These are phyloP conservation scores for Thelonectria rubi DNA, from an alignment of 2,329 filamentous ascomycete genomes.

Conservation along the genomic window DNA sequence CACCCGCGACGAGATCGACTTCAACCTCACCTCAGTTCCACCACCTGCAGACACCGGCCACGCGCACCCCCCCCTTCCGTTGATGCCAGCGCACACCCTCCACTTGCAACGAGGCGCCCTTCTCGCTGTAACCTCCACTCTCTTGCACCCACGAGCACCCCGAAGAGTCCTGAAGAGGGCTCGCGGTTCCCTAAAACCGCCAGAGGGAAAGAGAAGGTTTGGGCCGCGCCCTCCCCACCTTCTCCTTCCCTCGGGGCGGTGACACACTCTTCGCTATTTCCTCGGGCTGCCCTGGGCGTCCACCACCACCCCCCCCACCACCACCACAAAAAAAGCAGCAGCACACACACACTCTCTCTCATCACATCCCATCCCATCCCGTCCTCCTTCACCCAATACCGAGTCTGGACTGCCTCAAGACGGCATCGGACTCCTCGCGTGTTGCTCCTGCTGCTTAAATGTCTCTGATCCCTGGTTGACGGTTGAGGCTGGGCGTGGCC, in stretches of 20 bases:
- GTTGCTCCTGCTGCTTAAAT: constrained; percentile 30
- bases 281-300: constrained; percentile 8
- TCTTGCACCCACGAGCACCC: background rate
- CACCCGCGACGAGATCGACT: constrained; percentile 15
- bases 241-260: constrained; percentile 22
- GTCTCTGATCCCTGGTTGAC: constrained; percentile 27
- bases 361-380: constrained; percentile 30
- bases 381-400: constrained; percentile 28
- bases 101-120: constrained; percentile 9
- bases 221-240: constrained; percentile 15
- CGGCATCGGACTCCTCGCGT: constrained; percentile 28
- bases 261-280: constrained; percentile 33
- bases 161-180: constrained; percentile 12
- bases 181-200: constrained; percentile 13
- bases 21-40: background rate
- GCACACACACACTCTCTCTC: background rate
- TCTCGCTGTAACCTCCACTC: constrained; percentile 15
- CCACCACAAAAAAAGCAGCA: constrained; percentile 12
- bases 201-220: constrained; percentile 13
- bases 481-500: constrained; percentile 29
- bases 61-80: too few species aligned
- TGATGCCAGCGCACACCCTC: background rate
- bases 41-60: too few species aligned
- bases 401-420: constrained; percentile 33
- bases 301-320: too few species aligned